Base-by-base conservation (phyloP, 2,329 filamentous ascomycete genomes). In the Pseudocercospora ulei region DNA sequence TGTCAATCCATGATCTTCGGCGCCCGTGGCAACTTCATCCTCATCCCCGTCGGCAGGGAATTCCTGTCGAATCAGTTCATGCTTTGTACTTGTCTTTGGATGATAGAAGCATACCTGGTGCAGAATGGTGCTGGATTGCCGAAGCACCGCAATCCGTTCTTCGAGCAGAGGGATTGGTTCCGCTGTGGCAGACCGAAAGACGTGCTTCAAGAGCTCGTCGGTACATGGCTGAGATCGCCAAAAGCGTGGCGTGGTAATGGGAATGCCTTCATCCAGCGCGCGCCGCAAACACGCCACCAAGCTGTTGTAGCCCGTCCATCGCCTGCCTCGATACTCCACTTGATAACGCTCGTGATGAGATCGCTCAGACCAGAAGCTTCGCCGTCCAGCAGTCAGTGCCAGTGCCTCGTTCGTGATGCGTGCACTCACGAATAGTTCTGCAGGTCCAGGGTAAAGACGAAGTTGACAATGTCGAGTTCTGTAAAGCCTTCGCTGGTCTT, bases 381-480 rank as follows among this genome's bases (percentile, higher is more conserved):
- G n/a, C n/a, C n/a, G n/a, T n/a, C n/a, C n/a, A n/a, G n/a, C n/a
- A n/a, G n/a, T n/a, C n/a, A n/a, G n/a, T n/a, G n/a, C n/a, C n/a
- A n/a, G n/a, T n/a, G n/a, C n/a, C n/a, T n/a, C n/a, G n/a, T n/a
- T n/a, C n/a, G n/a, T n/a, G n/a, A n/a, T n/a, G n/a, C n/a, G 13
- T 11, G n/a, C 12, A 38, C 50, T 26, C 33, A 56, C 42, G 54
- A 92, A 58, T 96, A 98, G 59, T 98, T 98, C 35, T 98, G 67
- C 17, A 98, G 62, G 59, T 98, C 90, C 85, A 98, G 93, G 12
- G 83, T 85, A 60, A 98, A 96, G 54, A 98, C 88, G 59, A 98
- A 96, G 47, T 83, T 80, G 13, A 93, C 76, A 11, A 57, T 50
- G 11, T 55, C 56, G 2, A 56, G 36, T 16, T 58, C 56, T 4